Percentiles rank a stretch among this genome's conserved stretches.
Evolutionary conservation across 495 filamentous ascomycete species (phyloP).

Genomic region (Aspergillus homomorphus): DNA sequence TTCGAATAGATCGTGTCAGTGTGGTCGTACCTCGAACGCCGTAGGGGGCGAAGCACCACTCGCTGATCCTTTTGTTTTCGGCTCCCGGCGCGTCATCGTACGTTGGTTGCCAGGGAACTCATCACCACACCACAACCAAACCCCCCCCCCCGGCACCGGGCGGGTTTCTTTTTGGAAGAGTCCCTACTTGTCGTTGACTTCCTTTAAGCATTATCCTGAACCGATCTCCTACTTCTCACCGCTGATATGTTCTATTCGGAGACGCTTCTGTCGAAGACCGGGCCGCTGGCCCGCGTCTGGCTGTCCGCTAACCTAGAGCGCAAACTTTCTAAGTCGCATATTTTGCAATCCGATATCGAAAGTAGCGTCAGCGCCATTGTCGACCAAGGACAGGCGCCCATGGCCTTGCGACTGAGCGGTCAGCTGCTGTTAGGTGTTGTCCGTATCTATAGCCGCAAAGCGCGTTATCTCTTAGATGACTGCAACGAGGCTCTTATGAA

Average conservation of each 20-base stretch:
- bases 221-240: slow-evolving; percentile 17
- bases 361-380: slow-evolving; percentile 94
- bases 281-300: slow-evolving; percentile 96
- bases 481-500: slow-evolving; percentile 96
- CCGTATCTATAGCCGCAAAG: slow-evolving; percentile 94
- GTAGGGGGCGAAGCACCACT: slow-evolving; percentile 15
- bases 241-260: slow-evolving; percentile 93
- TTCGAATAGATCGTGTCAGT: background rate
- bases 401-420: slow-evolving; percentile 90
- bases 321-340: slow-evolving; percentile 93
- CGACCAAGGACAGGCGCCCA: slow-evolving; percentile 86
- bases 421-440: slow-evolving; percentile 94
- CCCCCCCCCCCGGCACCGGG: slow-evolving; percentile 41
- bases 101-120: slow-evolving; percentile 25
- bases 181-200: slow-evolving; percentile 12
- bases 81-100: slow-evolving; percentile 36
- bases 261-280: slow-evolving; percentile 91
- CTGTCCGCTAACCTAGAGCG: slow-evolving; percentile 95
- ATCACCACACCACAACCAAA: slow-evolving; percentile 28
- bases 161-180: slow-evolving; percentile 26
- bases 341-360: slow-evolving; percentile 87
- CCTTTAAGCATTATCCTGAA: slow-evolving; percentile 8
- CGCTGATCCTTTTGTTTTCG: slow-evolving; percentile 37
- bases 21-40: slow-evolving; percentile 1
- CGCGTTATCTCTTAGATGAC: slow-evolving; percentile 91